Evolutionary conservation across 2,329 filamentous ascomycete species (phyloP).

Genomic region (Aspergillus fructus): DNA sequence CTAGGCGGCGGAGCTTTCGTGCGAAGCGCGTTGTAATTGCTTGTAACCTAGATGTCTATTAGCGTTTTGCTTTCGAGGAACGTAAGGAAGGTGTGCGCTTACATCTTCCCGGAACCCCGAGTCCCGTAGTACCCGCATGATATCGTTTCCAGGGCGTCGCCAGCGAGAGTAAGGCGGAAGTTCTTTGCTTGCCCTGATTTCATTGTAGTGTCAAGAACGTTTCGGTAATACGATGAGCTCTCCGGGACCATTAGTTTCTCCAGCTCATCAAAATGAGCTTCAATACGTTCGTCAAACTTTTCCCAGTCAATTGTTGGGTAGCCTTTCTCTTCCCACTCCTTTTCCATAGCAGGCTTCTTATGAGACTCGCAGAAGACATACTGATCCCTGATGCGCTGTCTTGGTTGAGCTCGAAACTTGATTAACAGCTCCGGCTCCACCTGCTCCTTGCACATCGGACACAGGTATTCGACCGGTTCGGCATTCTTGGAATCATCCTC

Average conservation of each 20-base stretch:
- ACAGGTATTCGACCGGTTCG: constrained; percentile 41
- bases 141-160: constrained; percentile 51
- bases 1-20: constrained; percentile 59
- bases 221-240: constrained; percentile 59
- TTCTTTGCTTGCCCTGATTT: constrained; percentile 60
- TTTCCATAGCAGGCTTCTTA: constrained; percentile 54
- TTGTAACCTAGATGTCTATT: constrained; percentile 42
- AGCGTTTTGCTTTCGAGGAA: constrained; percentile 9
- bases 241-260: constrained; percentile 57
- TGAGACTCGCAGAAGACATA: constrained; percentile 64
- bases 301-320: constrained; percentile 75
- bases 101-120: constrained; percentile 70
- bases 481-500: constrained; percentile 6
- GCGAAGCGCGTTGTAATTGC: constrained; percentile 63
- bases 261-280: constrained; percentile 56
- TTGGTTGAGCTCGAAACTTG: constrained; percentile 45
- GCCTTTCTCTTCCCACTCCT: constrained; percentile 51
- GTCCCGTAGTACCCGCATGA: constrained; percentile 83
- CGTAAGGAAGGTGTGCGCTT: constrained; percentile 34
- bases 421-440: constrained; percentile 59
- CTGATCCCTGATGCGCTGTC: constrained; percentile 37
- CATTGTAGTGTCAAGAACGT: constrained; percentile 55
- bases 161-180: constrained; percentile 54
- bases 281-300: constrained; percentile 58
- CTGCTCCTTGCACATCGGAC: constrained; percentile 65